These are phyloP conservation scores for Geum urbanum DNA, from an alignment of 306 rosid genomes.

Conservation along the genomic window DNA sequence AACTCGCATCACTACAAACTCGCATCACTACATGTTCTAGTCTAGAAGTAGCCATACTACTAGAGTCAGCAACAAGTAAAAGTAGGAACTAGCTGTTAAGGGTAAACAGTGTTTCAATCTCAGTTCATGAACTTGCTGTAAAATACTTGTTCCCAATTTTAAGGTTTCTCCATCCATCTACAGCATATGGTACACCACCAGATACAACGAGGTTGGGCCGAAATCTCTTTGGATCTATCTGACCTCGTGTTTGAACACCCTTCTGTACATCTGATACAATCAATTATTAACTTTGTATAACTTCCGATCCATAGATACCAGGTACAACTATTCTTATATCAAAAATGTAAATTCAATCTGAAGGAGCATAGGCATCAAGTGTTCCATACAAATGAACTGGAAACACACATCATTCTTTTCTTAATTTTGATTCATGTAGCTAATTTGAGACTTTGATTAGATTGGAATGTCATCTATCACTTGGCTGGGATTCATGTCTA, in stretches of 20 bases:
- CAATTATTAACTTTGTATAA: conserved; percentile 28
- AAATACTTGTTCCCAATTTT: conserved; percentile 61
- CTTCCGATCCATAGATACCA: conserved; percentile 23
- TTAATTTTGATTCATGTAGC: not conserved
- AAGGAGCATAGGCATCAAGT: conserved; percentile 1
- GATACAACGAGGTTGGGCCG: conserved; percentile 83
- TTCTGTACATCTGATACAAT: conserved; percentile 42
- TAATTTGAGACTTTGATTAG: not conserved
- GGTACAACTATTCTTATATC: not conserved
- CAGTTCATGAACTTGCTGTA: conserved; percentile 47
- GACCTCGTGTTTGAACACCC: conserved; percentile 29
- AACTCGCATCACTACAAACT: too few species aligned
- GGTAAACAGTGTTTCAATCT: not conserved
- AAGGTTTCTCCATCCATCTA: conserved; percentile 79
- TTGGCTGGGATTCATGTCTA: not conserved
- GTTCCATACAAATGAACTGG: not conserved
- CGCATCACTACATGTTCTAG: not conserved
- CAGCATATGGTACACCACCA: conserved; percentile 81
- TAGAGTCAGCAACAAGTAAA: not conserved
- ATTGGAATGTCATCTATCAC: not conserved
- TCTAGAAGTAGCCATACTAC: not conserved
- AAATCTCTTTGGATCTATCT: conserved; percentile 58
- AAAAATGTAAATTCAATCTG: not conserved
- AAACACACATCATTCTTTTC: not conserved
- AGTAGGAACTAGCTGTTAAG: not conserved